Percentiles rank a stretch among this genome's conserved stretches.
Conservation (phyloP, 257 asterid species). For the Gentiana macrophylla region DNA sequence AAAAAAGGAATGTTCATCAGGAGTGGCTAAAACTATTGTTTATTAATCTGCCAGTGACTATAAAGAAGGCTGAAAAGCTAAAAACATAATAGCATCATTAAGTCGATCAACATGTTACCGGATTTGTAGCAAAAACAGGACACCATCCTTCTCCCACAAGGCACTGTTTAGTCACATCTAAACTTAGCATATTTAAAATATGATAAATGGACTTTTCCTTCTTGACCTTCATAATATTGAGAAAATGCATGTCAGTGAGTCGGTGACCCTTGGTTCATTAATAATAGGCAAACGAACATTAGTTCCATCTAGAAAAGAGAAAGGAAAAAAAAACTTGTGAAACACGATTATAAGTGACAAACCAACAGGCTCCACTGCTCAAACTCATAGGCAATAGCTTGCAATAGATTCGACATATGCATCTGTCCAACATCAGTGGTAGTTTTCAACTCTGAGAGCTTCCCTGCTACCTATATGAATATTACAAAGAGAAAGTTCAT, state of each 20-base stretch:
- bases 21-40: neutral
- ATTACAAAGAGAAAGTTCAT: slow-evolving; percentile 9
- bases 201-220: slow-evolving; percentile 44
- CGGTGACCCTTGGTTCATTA: neutral
- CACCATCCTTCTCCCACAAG: slow-evolving; percentile 75
- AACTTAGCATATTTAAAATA: slow-evolving; percentile 45
- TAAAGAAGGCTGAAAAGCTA: neutral
- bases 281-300: neutral
- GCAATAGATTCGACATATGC: slow-evolving; percentile 34
- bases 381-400: slow-evolving; percentile 34
- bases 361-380: slow-evolving; percentile 59
- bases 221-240: slow-evolving; percentile 35
- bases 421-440: slow-evolving; percentile 43
- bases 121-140: slow-evolving; percentile 45
- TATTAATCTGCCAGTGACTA: too few species aligned
- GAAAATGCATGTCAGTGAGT: slow-evolving; percentile 8
- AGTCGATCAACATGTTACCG: slow-evolving; percentile 19
- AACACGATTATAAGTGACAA: slow-evolving; percentile 7
- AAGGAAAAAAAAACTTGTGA: neutral
- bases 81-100: neutral
- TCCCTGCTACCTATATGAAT: slow-evolving; percentile 40
- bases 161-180: slow-evolving; percentile 58
- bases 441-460: slow-evolving; percentile 50
- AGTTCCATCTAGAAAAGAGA: neutral
- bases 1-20: neutral